Conservation (phyloP, 2,329 filamentous ascomycete genomes). For the Cadophora gregata region DNA sequence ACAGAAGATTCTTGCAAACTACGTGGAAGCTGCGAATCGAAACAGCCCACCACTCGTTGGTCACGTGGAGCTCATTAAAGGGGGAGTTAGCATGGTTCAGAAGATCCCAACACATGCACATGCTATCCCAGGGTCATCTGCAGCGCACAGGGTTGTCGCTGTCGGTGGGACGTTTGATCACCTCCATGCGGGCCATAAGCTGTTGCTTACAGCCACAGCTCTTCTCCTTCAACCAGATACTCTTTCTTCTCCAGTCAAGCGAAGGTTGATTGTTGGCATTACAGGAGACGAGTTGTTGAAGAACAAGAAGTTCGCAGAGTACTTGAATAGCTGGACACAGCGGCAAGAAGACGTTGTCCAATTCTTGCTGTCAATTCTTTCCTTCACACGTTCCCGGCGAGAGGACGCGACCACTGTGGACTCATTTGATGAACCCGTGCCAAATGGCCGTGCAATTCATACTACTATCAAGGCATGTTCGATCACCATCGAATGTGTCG, state of each 20-base stretch:
- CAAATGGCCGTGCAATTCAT: slow-evolving; percentile 58
- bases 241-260: slow-evolving; percentile 47
- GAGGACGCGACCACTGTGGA: slow-evolving; percentile 45
- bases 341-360: slow-evolving; percentile 72
- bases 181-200: slow-evolving; percentile 91
- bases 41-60: slow-evolving; percentile 55
- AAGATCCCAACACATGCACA: slow-evolving; percentile 11
- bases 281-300: slow-evolving; percentile 85
- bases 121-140: slow-evolving; percentile 28
- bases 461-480: slow-evolving; percentile 63
- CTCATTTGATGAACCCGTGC: slow-evolving; percentile 32
- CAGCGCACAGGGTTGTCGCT: slow-evolving; percentile 66
- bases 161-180: slow-evolving; percentile 97
- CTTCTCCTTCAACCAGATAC: slow-evolving; percentile 66
- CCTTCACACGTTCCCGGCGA: slow-evolving; percentile 47
- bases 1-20: slow-evolving; percentile 59
- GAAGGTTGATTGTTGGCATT: slow-evolving; percentile 79
- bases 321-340: slow-evolving; percentile 79
- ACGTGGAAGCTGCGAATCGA: slow-evolving; percentile 54
- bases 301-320: slow-evolving; percentile 87
- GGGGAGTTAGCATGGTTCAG: slow-evolving; percentile 56
- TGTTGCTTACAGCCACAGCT: slow-evolving; percentile 88
- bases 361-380: slow-evolving; percentile 73
- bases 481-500: slow-evolving; percentile 77
- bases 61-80: slow-evolving; percentile 58